phyloP scores from a whole-genome alignment of 192 early-diverging fungal genomes.

The Linnemannia exigua region DNA sequence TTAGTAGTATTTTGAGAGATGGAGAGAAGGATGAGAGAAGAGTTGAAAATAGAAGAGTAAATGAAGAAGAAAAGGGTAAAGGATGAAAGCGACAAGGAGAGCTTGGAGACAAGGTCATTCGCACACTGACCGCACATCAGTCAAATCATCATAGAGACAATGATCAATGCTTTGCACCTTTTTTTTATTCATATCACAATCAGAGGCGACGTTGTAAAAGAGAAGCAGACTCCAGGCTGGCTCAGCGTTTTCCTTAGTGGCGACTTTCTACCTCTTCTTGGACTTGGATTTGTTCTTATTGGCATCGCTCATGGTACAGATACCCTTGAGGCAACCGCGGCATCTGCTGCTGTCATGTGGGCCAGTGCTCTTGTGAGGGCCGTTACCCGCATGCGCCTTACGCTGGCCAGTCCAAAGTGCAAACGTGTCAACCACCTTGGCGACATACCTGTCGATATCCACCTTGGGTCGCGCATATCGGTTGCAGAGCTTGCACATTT shows the following conservation, averaged over 20 bases:
- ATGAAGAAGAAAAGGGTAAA: not conserved
- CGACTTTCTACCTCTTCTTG: not conserved
- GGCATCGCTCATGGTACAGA: not conserved
- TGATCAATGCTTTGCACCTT: no score
- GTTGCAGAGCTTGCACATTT: conserved; percentile 17
- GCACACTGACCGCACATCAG: not conserved
- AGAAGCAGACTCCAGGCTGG: not conserved
- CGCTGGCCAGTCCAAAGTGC: conserved; percentile 23
- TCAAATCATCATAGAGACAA: not conserved
- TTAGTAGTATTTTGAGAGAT: not conserved
- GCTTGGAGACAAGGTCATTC: not conserved
- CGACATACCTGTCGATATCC: not conserved
- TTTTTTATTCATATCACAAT: not conserved
- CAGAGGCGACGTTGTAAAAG: not conserved
- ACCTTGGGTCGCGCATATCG: conserved; percentile 14
- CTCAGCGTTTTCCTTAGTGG: not conserved
- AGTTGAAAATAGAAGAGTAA: not conserved
- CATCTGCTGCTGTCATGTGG: conserved; percentile 26
- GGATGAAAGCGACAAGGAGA: not conserved
- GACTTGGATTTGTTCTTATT: not conserved
- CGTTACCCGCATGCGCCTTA: not conserved
- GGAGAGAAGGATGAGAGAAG: not conserved
- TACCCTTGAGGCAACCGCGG: conserved; percentile 15
- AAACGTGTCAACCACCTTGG: conserved; percentile 5
- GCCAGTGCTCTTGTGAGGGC: not conserved